Evolutionary conservation across 179 eudicot genomes (phyloP), one percentile per base, ranked within the genome.

Genomic region (Corrigiola litoralis): DNA sequence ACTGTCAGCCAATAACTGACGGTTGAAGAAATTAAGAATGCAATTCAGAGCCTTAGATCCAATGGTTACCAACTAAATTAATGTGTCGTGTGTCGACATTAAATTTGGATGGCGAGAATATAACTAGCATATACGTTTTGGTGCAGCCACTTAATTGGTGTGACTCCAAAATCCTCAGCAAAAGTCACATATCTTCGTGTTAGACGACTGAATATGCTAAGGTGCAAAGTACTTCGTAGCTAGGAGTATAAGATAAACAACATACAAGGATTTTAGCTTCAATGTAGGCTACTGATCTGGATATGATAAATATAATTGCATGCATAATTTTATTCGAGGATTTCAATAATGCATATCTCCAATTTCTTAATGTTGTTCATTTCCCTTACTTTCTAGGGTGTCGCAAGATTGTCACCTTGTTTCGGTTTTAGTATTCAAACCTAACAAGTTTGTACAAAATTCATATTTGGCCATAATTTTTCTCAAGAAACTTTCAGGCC

Each of bases 121-220:
- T 40, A 54, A 41, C 32, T 12, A 66, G 70, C 31, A 66, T 66
- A 66, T 66, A 24, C 70, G 10, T 40, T 63, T 65, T 16, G 17
- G 49, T 51, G 69, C 14, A n/a, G 23, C n/a, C 10, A 28, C 13
- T 65, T 29, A 50, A 37, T 52, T 51, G 68, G 36, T 25, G 45
- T 49, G 24, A 38, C 56, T 52, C 6, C 27, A 25, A 65, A 52
- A 40, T 36, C 28, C 2, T 12, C 18, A 33, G 21, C 36, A 32
- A 63, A 45, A 46, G 10, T 23, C 9, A 29, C 21, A 7, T 12
- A 20, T 32, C 10, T 20, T 36, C 13, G 38, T 21, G 41, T 63
- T 29, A 23, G 6, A 50, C 34, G 36, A 63, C 14, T 64, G 68
- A 52, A 64, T 63, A 58, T 58, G 24, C 63, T 38, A 1, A 18